Evolutionary conservation across 2,329 filamentous ascomycete genomes (phyloP).

Genomic region (Exophiala dermatitidis): DNA sequence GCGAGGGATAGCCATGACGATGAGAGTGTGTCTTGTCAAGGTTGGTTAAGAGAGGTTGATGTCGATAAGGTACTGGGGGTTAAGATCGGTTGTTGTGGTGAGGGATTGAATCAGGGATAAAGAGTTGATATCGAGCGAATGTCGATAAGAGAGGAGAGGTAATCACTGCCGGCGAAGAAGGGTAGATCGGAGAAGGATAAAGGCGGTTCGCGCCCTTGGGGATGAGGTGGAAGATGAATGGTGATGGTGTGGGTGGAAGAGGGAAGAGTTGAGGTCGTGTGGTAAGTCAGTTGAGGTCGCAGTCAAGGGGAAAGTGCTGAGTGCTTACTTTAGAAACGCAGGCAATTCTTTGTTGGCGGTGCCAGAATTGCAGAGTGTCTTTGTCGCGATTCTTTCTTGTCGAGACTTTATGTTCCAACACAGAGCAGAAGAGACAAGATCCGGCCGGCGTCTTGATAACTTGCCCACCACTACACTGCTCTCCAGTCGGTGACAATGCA

Average conservation of each 20-base stretch:
- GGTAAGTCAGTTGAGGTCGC: not conserved
- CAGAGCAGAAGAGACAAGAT: too few relatives aligned
- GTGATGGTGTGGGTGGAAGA: not conserved
- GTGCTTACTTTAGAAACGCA: not conserved
- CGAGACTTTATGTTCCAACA: too few relatives aligned
- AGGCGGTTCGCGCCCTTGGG: not conserved
- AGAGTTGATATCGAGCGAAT: not conserved
- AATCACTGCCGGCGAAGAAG: not conserved
- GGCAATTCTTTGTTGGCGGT: not conserved
- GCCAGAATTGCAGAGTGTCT: not conserved
- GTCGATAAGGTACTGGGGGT: not conserved
- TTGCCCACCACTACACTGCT: not conserved
- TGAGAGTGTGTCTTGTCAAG: not conserved
- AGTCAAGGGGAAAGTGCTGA: not conserved
- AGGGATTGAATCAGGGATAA: not conserved
- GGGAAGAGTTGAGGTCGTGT: not conserved
- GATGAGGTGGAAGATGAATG: not conserved
- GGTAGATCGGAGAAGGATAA: not conserved
- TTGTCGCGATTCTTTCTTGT: not conserved
- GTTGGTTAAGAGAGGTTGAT: not conserved
- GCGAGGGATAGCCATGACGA: constrained; percentile 1
- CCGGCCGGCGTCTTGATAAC: not conserved
- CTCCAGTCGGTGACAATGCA: not conserved
- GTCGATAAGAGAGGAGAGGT: not conserved
- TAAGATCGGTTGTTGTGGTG: not conserved